A percentile compares a stretch with the other conserved stretches of the same genome.
phyloP scores from a whole-genome alignment of 306 rosid species.

The Cucurbita ficifolia region DNA sequence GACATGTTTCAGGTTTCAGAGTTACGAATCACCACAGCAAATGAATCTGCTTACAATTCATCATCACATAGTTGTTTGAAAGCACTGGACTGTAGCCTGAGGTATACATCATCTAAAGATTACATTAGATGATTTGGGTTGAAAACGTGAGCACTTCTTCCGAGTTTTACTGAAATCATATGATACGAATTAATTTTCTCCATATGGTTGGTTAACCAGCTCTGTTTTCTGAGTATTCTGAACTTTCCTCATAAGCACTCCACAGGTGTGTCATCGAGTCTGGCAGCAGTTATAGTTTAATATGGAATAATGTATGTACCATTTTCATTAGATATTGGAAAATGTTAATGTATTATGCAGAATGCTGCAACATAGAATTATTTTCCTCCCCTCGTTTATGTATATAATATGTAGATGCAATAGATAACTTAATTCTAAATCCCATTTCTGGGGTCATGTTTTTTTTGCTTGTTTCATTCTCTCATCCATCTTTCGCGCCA shows the following conservation, averaged over 20 bases:
- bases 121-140: background rate
- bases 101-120: slow-evolving; percentile 2
- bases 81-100: background rate
- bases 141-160: slow-evolving; percentile 1
- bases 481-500: background rate
- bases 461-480: background rate
- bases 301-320: background rate
- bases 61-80: background rate
- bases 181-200: background rate
- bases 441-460: background rate
- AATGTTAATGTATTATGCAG: background rate
- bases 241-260: background rate
- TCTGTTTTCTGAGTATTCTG: slow-evolving; percentile 2
- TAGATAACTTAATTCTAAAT: background rate
- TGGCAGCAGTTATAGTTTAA: background rate
- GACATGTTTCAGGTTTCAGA: slow-evolving; percentile 2
- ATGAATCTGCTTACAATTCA: background rate
- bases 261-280: background rate
- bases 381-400: background rate
- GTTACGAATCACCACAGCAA: background rate
- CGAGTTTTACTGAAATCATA: background rate
- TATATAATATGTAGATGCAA: slow-evolving; percentile 1
- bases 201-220: background rate
- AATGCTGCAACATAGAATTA: slow-evolving; percentile 2
- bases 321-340: background rate